Percentiles rank a stretch among this genome's conserved stretches.
Evolutionary conservation across 345 rosid genomes (phyloP).

Genomic region (Litchi chinensis): DNA sequence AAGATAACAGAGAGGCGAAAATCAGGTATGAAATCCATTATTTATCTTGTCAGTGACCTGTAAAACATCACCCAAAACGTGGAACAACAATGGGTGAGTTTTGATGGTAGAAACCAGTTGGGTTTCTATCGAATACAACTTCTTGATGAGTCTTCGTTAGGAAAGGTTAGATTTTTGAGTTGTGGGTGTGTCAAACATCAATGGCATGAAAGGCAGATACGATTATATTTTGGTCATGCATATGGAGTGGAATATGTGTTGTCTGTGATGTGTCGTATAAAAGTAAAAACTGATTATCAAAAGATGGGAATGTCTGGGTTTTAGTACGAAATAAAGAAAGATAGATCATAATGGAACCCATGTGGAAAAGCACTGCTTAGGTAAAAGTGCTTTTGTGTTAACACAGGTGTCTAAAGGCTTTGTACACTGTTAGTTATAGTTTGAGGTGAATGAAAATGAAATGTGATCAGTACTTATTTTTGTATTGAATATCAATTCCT

Average conservation of each 20-base stretch:
- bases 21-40: too few relatives aligned
- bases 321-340: slow-evolving; percentile 24
- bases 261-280: slow-evolving; percentile 10
- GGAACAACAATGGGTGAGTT: too few relatives aligned
- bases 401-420: slow-evolving; percentile 7
- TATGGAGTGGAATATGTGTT: background rate
- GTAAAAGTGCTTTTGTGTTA: background rate
- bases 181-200: too few relatives aligned
- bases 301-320: slow-evolving; percentile 8
- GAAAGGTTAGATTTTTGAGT: too few relatives aligned
- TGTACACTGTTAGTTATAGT: background rate
- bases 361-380: background rate
- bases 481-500: background rate
- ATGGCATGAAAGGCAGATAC: background rate
- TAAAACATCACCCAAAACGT: too few relatives aligned
- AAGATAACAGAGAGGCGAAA: too few relatives aligned
- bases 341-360: background rate
- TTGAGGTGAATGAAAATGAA: background rate
- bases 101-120: too few relatives aligned
- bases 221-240: background rate
- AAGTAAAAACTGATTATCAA: slow-evolving; percentile 8
- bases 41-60: too few relatives aligned
- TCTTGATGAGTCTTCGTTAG: too few relatives aligned
- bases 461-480: background rate
- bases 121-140: too few relatives aligned